Conservation (phyloP, 2,329 filamentous ascomycete species). For the Sphaerulina musiva region DNA sequence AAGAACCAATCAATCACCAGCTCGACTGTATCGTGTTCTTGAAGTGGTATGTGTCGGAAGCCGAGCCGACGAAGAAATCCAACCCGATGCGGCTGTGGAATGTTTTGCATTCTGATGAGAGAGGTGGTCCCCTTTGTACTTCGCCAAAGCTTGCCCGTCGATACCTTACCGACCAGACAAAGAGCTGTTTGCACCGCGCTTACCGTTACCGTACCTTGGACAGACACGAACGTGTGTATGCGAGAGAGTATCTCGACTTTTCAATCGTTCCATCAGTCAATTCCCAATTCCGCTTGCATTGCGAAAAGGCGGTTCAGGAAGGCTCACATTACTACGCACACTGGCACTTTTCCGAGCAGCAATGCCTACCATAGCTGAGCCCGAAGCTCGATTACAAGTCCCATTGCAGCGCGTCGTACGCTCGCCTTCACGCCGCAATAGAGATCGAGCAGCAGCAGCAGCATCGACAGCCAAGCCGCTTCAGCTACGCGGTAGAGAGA, state of each 20-base stretch:
- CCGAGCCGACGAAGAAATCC: neutral
- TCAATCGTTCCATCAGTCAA: neutral
- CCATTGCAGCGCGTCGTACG: too few relatives aligned
- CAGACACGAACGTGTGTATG: neutral
- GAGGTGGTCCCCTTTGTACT: neutral
- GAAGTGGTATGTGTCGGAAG: neutral
- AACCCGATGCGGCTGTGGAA: neutral
- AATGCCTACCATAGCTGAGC: too few relatives aligned
- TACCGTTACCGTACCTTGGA: neutral
- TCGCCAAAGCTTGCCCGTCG: slow-evolving; percentile 1
- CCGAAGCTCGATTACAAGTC: too few relatives aligned
- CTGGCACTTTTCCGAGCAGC: too few relatives aligned
- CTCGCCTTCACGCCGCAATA: neutral
- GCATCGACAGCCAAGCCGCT: neutral
- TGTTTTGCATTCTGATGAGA: neutral
- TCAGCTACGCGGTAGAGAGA: neutral
- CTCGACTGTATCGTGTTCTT: too few relatives aligned
- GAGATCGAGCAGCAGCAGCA: neutral
- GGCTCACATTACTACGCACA: too few relatives aligned
- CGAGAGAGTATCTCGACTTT: neutral
- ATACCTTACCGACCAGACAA: neutral
- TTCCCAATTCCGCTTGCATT: neutral
- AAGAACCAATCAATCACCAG: too few relatives aligned
- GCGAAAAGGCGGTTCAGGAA: too few relatives aligned
- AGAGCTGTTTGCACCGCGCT: neutral